These are phyloP conservation scores for Annulohypoxylon nitens DNA, from an alignment of 495 filamentous ascomycete species.

Conservation along the genomic window DNA sequence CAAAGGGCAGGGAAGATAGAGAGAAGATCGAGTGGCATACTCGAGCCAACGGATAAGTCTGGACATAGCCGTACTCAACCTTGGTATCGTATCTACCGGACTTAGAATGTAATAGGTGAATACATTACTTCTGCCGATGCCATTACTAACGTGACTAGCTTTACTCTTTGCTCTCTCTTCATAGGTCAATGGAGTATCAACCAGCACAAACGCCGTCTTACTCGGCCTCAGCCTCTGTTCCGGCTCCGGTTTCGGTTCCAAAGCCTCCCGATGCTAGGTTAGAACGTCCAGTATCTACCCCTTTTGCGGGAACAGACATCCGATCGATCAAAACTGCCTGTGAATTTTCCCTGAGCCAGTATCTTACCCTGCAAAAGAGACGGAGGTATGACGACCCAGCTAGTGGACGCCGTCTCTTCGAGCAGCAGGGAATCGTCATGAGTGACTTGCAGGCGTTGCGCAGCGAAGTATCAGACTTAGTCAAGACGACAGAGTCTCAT, in stretches of 20 bases:
- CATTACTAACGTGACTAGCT: neutral
- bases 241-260: constrained; percentile 21
- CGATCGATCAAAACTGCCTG: constrained; percentile 43
- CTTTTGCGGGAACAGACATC: constrained; percentile 36
- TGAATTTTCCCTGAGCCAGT: constrained; percentile 55
- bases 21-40: neutral
- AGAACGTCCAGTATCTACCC: constrained; percentile 34
- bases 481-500: constrained; percentile 52
- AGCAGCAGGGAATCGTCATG: constrained; percentile 53
- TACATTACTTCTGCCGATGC: neutral
- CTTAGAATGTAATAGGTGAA: constrained; percentile 6
- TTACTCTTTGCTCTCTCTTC: neutral
- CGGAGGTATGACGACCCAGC: constrained; percentile 29
- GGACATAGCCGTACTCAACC: neutral
- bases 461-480: constrained; percentile 49
- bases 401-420: constrained; percentile 50
- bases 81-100: neutral
- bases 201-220: constrained; percentile 37
- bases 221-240: constrained; percentile 29
- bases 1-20: neutral
- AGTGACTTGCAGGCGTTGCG: constrained; percentile 52
- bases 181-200: constrained; percentile 38
- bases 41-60: neutral
- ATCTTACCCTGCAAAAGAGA: constrained; percentile 50
- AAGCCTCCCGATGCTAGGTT: constrained; percentile 29